phyloP scores from a whole-genome alignment of 371 early-diverging fungal species.

The Blakeslea trispora region DNA sequence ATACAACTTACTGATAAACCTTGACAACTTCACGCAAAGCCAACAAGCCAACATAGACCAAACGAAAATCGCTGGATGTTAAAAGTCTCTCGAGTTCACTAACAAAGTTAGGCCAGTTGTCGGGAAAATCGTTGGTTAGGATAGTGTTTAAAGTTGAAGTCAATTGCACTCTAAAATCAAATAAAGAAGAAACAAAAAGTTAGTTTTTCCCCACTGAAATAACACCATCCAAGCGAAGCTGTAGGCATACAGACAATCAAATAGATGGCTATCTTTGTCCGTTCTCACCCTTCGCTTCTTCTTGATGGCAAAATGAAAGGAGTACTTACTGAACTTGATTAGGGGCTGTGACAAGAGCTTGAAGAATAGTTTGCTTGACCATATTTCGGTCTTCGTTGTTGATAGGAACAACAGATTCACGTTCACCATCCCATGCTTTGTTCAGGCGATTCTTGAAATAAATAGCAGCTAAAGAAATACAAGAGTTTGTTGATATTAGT shows the following conservation, averaged over 20 bases:
- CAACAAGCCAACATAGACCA: conserved; percentile 77
- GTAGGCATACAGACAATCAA: too few relatives aligned
- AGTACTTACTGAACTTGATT: conserved; percentile 68
- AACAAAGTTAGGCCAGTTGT: conserved; percentile 84
- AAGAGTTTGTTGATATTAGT: background rate
- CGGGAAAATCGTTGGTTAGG: conserved; percentile 75
- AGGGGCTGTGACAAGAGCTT: conserved; percentile 72
- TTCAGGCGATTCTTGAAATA: conserved; percentile 92
- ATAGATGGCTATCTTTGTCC: too few relatives aligned
- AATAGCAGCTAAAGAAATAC: conserved; percentile 77
- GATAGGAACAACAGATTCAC: conserved; percentile 49
- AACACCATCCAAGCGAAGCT: too few relatives aligned
- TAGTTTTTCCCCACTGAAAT: too few relatives aligned
- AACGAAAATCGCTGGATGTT: conserved; percentile 64
- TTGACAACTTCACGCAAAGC: conserved; percentile 81
- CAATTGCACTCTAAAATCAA: conserved; percentile 68
- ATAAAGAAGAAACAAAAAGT: too few relatives aligned
- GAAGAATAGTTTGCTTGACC: conserved; percentile 77
- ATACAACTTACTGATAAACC: conserved; percentile 71
- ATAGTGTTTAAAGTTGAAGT: conserved; percentile 71
- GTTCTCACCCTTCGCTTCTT: too few relatives aligned
- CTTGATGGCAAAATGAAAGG: background rate
- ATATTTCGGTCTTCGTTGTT: conserved; percentile 74
- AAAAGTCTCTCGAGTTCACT: conserved; percentile 64
- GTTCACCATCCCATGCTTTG: conserved; percentile 71